Percentiles rank a stretch among this genome's conserved stretches.
These are phyloP conservation scores for Blastobotrys robertii DNA, from an alignment of 805 yeast species.

Conservation along the genomic window DNA sequence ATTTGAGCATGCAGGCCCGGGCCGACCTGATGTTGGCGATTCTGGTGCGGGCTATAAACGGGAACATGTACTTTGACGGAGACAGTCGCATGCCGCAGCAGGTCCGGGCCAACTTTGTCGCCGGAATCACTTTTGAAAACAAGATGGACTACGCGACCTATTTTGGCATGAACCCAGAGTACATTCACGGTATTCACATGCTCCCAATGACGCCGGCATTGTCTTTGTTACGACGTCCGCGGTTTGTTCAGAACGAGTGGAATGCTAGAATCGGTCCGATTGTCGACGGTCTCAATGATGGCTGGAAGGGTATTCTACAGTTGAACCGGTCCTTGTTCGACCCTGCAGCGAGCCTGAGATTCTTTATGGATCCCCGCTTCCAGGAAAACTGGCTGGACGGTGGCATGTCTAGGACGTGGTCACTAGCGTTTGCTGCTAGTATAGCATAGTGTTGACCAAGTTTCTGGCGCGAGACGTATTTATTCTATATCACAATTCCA, in stretches of 20 bases:
- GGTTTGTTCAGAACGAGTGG: slow-evolving; percentile 53
- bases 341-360: slow-evolving; percentile 51
- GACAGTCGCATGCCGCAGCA: slow-evolving; percentile 43
- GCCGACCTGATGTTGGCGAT: slow-evolving; percentile 52
- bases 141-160: slow-evolving; percentile 65
- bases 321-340: slow-evolving; percentile 66
- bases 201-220: slow-evolving; percentile 59
- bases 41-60: slow-evolving; percentile 43
- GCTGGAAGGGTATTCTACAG: slow-evolving; percentile 63
- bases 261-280: slow-evolving; percentile 35
- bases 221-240: slow-evolving; percentile 42
- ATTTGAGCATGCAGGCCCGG: slow-evolving; percentile 41
- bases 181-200: slow-evolving; percentile 75
- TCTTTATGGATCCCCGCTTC: slow-evolving; percentile 49
- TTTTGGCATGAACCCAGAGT: slow-evolving; percentile 52
- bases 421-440: slow-evolving; percentile 55
- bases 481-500: no score
- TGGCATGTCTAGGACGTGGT: slow-evolving; percentile 85
- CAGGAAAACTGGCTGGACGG: slow-evolving; percentile 50
- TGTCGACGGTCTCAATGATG: slow-evolving; percentile 33
- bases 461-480: no score
- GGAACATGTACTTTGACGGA: slow-evolving; percentile 42
- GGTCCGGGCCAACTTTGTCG: slow-evolving; percentile 47
- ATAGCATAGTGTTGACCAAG: slow-evolving; percentile 9
- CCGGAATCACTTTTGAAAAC: slow-evolving; percentile 65